Base-by-base conservation (phyloP, 768 basidiomycete genomes). In the Suillus bovinus region DNA sequence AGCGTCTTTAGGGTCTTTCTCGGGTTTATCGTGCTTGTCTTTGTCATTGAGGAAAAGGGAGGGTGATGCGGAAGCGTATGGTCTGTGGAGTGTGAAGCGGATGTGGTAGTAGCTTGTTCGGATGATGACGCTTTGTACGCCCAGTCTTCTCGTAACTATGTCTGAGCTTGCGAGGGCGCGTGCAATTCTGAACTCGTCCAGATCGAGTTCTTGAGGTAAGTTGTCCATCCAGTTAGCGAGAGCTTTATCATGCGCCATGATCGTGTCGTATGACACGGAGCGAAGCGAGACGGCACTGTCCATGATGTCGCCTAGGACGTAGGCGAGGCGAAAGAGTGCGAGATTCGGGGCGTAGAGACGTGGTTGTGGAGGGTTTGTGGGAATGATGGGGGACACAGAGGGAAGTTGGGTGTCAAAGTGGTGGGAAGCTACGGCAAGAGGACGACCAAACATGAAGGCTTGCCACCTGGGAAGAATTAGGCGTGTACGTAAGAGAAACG, bases 371-470 rank as follows among this genome's bases (percentile, higher is more conserved):
- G 88, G 82, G 47, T 70, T 58, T 8, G 59, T 33, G 38, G 55
- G 38, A 14, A 66, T 64, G 11, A 58, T 36, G 42, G 63, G 67
- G 68, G 84, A 86, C 61, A 86, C 81, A 0, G 86, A 85, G 34
- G 92, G 92, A 17, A 92, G 78, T 65, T 85, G 87, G 0, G 91
- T 93, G 71, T 93, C 90, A 71, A 91, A 94, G 73, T 93, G 91
- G 71, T 92, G 88, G 5, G 90, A 87, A 4, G 89, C 86, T 61
- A 94, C 87, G 33, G 82, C 78, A 38, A 90, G 76, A 4, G 92
- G 92, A 24, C 92, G 82, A 17, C 92, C 93, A 72, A 94, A 90
- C 82, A 92, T 83, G 76, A 94, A 93, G 0, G 91, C 89, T 71
- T 93, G 91, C 92, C 92, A 94, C 66, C 91, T 91, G 66, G 22